These are phyloP conservation scores for Candida boleticola DNA, from an alignment of 805 yeast genomes.

Conservation along the genomic window DNA sequence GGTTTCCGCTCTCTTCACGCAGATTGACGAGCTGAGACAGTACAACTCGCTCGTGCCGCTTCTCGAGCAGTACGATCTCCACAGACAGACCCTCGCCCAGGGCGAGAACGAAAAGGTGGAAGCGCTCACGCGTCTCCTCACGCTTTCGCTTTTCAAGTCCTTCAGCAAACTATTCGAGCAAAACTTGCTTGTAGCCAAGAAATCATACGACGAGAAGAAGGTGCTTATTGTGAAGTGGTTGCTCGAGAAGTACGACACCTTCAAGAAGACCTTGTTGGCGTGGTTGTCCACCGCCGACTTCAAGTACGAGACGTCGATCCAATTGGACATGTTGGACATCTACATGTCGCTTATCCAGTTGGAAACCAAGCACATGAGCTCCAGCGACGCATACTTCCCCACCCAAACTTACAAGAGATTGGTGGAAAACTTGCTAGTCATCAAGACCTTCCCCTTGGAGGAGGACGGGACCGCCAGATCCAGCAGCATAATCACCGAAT, in stretches of 20 bases:
- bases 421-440: slow-evolving; percentile 25
- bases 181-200: slow-evolving; percentile 36
- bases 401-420: slow-evolving; percentile 46
- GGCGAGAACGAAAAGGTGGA: slow-evolving; percentile 25
- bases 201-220: slow-evolving; percentile 42
- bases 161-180: slow-evolving; percentile 49
- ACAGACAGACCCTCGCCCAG: slow-evolving; percentile 15
- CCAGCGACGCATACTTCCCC: slow-evolving; percentile 63
- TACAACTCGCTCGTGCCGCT: slow-evolving; percentile 56
- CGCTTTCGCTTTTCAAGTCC: slow-evolving; percentile 41
- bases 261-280: slow-evolving; percentile 43
- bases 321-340: slow-evolving; percentile 52
- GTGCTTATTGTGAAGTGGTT: slow-evolving; percentile 62
- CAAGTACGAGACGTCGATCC: slow-evolving; percentile 49
- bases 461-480: slow-evolving; percentile 17
- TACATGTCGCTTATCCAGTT: slow-evolving; percentile 52
- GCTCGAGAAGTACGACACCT: slow-evolving; percentile 53
- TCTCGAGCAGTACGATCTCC: slow-evolving; percentile 34
- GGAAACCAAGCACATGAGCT: slow-evolving; percentile 53
- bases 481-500: slow-evolving; percentile 54
- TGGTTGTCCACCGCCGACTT: slow-evolving; percentile 35
- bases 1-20: no score
- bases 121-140: slow-evolving; percentile 36
- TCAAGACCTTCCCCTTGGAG: not conserved
- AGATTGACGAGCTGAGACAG: slow-evolving; percentile 23